Base-by-base conservation (phyloP, 768 basidiomycete species). In the Pholiota microspora region DNA sequence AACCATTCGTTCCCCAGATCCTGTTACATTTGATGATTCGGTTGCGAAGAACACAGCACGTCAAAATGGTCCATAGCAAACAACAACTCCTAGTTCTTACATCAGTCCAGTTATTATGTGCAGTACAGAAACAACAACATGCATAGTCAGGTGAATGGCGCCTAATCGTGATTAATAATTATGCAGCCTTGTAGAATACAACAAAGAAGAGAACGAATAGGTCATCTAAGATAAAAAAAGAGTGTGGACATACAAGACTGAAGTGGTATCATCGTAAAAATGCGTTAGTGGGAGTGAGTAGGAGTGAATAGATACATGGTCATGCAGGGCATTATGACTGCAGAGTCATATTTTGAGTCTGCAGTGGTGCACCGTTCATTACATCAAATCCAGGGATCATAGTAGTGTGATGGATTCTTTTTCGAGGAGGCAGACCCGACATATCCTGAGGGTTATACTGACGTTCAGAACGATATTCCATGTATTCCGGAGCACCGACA, bases 341-440 rank as follows among this genome's bases (percentile, higher is more conserved):
- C 62, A 85, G 69, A 57, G 79, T 66, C 73, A 85, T 77, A 60
- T 76, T 80, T 57, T 80, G 78, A 46, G 81, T 67, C 61, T 83
- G 83, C 60, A 86, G 61, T 44, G 81, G 74, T 47, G 78, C 71
- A 56, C 72, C 77, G 63, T 74, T 78, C 73, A 80, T 67, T 61
- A 82, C 73, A 65, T 85, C 80, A 61, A 80, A 83, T 13, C 75
- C 74, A 45, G 77, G 74, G 69, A 85, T 81, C 76, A 85, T 80
- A 53, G 60, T 46, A 65, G n/a, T n/a, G n/a, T 85, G 84, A 67
- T 86, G 85, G 18, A 79, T 71, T 51, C 85, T 81, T 69, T 87
- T 86, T 64, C 85, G 77, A 15, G 84, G 82, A 44, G 79, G 80
- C 38, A 84, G 64, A 36, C 73, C 74, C 55, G 80, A 67, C 58